Percentiles rank a stretch among this genome's conserved stretches.
Conservation (phyloP, 805 yeast species). For the Candida krabiensis region DNA sequence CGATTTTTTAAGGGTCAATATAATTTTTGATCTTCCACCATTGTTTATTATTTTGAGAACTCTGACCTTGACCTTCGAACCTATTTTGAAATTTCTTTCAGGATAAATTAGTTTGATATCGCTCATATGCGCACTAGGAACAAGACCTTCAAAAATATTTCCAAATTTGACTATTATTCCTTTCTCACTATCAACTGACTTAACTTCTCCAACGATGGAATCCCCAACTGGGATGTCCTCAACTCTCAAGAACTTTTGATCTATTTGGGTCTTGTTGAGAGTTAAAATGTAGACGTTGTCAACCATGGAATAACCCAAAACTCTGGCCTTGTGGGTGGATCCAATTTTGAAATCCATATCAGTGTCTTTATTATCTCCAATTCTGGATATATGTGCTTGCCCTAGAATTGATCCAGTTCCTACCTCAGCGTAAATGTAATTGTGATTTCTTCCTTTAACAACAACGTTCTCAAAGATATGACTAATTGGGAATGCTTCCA, state of each 20-base stretch:
- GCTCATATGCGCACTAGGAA: conserved; percentile 73
- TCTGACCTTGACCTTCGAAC: conserved; percentile 76
- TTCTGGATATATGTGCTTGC: conserved; percentile 75
- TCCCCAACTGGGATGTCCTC: conserved; percentile 80
- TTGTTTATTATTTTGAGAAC: conserved; percentile 50
- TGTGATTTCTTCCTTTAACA: conserved; percentile 58
- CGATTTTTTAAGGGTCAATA: conserved; percentile 79
- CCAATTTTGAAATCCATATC: conserved; percentile 58
- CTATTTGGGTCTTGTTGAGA: conserved; percentile 62
- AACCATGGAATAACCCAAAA: conserved; percentile 63
- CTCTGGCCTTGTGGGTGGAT: conserved; percentile 72
- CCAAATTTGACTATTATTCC: conserved; percentile 71
- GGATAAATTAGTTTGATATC: conserved; percentile 86
- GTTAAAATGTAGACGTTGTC: conserved; percentile 72
- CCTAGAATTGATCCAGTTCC: conserved; percentile 58
- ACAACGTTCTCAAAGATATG: conserved; percentile 58
- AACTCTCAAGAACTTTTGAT: conserved; percentile 63
- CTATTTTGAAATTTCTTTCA: conserved; percentile 87
- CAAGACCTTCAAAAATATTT: conserved; percentile 70
- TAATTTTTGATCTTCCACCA: conserved; percentile 48
- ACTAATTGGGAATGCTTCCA: conserved; percentile 80
- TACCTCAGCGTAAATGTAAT: conserved; percentile 56
- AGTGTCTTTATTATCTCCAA: conserved; percentile 47
- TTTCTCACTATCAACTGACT: conserved; percentile 54
- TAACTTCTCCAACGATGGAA: conserved; percentile 53